Evolutionary conservation across 2,329 filamentous ascomycete species (phyloP), one percentile per base, ranked within the genome.

Genomic region (Cladophialophora chaetospira): DNA sequence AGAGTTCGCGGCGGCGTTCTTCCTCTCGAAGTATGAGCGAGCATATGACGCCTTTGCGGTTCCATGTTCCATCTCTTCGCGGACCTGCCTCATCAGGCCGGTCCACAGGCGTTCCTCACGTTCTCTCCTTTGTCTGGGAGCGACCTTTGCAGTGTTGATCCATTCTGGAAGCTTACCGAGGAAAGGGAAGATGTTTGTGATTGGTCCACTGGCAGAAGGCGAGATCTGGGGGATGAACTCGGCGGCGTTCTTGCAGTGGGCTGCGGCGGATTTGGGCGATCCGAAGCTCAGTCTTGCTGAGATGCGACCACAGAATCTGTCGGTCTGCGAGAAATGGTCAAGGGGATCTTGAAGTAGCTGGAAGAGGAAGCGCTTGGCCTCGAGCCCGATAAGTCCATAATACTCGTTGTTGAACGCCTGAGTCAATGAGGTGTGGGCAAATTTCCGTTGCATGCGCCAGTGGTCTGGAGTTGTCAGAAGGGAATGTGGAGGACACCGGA

Each of bases 211-310:
- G 2, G 44, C 44, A 6, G 65, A 65, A 13, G 65, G 65, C 55
- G 65, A 66, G 36, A 66, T 66, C 38, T 66, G 63, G 23, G 64
- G 62, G 35, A 66, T 65, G 51, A 66, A 66, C 60, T 64, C 60
- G 17, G 59, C 63, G 11, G 65, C 65, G 50, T 63, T 66, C 55
- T 65, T 66, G 63, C 63, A 65, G 53, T 65, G 62, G 13, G 63
- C 61, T 31, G 63, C 63, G 17, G 61, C 61, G n/a, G 61, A 62
- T 23, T 58, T 55, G 45, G 64, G 57, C 21, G 52, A 57, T 10
- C 63, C 63, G 46, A 63, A 65, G 15, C 63, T 58, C 25, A 65
- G 61, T 25, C 62, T 60, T 17, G 63, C 53, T 6, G 54, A 53
- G 51, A 65, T 58, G 10, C 62, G 63, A 35, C 63, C 62, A 31